Evolutionary conservation across 257 asterid species (phyloP), one percentile per base, ranked within the genome.

Genomic region (Primulina huaijiensis): DNA sequence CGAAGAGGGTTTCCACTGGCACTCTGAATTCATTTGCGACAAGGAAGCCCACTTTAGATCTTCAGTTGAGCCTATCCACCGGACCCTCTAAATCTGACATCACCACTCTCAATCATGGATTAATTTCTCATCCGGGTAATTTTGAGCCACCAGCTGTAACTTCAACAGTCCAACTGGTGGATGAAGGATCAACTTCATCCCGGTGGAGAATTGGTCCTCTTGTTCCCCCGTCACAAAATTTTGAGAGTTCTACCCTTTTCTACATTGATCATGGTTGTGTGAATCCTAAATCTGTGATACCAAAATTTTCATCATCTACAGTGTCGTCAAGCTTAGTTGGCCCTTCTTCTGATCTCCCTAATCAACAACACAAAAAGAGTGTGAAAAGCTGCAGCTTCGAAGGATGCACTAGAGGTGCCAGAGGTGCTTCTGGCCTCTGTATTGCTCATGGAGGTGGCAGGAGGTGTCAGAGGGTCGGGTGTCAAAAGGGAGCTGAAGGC

Each of bases 351-450:
- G 62, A 31, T 35, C 55, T 43, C 37, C 74, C 60, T 27, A 73
- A 66, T 37, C 80, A 53, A 29, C 72, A 73, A 27, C 81, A 81
- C 56, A 78, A 72, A 68, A 74, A 63, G 20, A 74, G 76, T 6
- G 78, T 75, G 43, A 88, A 75, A 68, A 77, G 27, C 4, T 85
- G 95, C 77, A 50, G 8, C 27, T 75, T 82, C 16, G 87, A 77
- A 76, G 89, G 82, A 63, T 88, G 95, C 78, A 66, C 72, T 21
- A 86, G 78, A 77, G 95, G 95, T 46, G 89, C 89, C 6, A 80
- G 91, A 74, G 92, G 91, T 76, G 88, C 89, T 62, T 76, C 92
- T 62, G 91, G 95, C 37, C 87, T 82, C 66, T 88, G 91, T 66
- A 88, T 85, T 50, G 79, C 86, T 68, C 89, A 88, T 58, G 89